These are phyloP conservation scores for Wickerhamiella infanticola DNA, from an alignment of 1,139 yeast genomes.

Conservation along the genomic window DNA sequence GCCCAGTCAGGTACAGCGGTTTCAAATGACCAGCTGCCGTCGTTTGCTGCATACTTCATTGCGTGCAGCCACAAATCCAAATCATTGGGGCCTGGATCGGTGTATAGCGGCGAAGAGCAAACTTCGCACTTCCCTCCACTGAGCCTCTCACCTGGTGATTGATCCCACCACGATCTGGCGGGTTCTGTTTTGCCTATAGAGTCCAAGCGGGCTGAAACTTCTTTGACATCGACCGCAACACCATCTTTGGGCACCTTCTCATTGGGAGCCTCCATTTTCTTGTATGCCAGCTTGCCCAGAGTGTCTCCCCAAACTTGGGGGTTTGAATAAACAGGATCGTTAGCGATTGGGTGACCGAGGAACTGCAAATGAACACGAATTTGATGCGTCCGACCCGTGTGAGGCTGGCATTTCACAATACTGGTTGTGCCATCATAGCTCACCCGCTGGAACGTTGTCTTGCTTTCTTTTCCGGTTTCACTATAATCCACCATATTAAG, in stretches of 20 bases:
- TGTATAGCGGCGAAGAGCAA: slow-evolving; percentile 60
- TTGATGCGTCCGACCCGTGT: slow-evolving; percentile 91
- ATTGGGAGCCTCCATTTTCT: background rate
- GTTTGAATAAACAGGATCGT: slow-evolving; percentile 76
- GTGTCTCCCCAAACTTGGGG: slow-evolving; percentile 54
- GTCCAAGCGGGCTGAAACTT: slow-evolving; percentile 36
- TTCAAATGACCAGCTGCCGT: slow-evolving; percentile 53
- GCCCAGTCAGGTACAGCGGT: slow-evolving; percentile 89
- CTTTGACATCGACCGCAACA: slow-evolving; percentile 28
- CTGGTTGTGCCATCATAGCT: slow-evolving; percentile 49
- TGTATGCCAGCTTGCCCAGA: slow-evolving; percentile 36
- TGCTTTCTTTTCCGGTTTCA: slow-evolving; percentile 48
- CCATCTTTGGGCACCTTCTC: slow-evolving; percentile 13
- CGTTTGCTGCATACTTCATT: slow-evolving; percentile 36
- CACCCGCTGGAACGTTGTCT: slow-evolving; percentile 36
- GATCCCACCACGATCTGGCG: slow-evolving; percentile 45
- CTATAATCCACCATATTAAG: slow-evolving; percentile 50
- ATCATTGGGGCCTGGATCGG: slow-evolving; percentile 82
- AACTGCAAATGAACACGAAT: slow-evolving; percentile 83
- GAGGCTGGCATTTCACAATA: slow-evolving; percentile 68
- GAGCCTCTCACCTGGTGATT: slow-evolving; percentile 39
- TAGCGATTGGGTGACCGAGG: slow-evolving; percentile 81
- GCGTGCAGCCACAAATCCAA: slow-evolving; percentile 87
- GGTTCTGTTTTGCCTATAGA: slow-evolving; percentile 52
- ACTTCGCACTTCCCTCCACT: slow-evolving; percentile 43